Evolutionary conservation across 2,329 filamentous ascomycete genomes (phyloP), one percentile per base, ranked within the genome.

Genomic region (Aureobasidium zeae): DNA sequence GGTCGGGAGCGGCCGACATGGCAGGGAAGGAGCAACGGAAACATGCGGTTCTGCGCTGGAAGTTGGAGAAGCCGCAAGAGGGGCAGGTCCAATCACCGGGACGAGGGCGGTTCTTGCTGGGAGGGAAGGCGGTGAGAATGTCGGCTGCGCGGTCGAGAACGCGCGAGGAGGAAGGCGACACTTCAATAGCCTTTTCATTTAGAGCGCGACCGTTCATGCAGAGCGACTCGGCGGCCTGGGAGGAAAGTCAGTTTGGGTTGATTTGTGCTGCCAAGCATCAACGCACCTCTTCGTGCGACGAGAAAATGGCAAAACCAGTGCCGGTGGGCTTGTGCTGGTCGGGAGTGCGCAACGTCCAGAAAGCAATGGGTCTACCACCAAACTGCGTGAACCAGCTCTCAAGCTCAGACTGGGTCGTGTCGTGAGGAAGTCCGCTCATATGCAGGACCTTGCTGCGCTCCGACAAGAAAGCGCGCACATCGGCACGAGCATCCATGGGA

Each of bases 361-460:
- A 98, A 15, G 91, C 91, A 67, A 98, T 98, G 21, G 91, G 91
- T 31, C 91, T 84, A 37, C 91, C 91, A 51, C 91, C 91, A 61
- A 94, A 98, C 65, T 98, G 91, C 21, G 91, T 98, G 62, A 96
- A 98, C 91, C 91, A 98, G 68, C 88, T 95, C 70, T 98, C 91
- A 17, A 98, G 76, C 69, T 98, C 91, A 3, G 89, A 96, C 68
- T 98, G 91, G 2, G 91, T 98, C 25, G 91, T 98, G 57, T 98
- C 91, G 62, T 98, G 91, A 32, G 91, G 91, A 41, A 98, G 74
- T 36, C 91, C 91, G 57, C 88, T 94, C 81, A 98, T 89, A 66
- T 98, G 91, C 45, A 98, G 77, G 28, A 98, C 89, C 69, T 98
- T 98, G 72, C 88, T 95, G 49, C 91, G 80, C 69, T 98, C 91